phyloP scores from a whole-genome alignment of 306 rosid species.

The Cucumis melo region DNA sequence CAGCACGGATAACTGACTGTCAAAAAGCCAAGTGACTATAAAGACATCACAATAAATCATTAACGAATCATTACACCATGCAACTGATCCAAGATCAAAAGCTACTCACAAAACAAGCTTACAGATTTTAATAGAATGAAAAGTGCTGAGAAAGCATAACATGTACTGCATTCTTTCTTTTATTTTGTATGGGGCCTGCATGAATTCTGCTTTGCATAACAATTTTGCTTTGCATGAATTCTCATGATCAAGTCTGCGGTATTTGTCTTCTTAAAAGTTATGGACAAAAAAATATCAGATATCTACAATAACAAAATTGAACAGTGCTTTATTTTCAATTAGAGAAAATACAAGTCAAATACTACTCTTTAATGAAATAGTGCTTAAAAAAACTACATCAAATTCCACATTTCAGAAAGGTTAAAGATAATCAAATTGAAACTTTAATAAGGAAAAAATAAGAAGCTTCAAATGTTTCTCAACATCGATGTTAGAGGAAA shows the following conservation, averaged over 20 bases:
- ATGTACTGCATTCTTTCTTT: background rate
- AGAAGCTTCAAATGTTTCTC: background rate
- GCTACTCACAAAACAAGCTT: background rate
- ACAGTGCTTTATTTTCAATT: background rate
- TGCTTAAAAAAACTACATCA: background rate
- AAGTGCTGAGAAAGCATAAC: background rate
- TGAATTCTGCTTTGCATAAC: too few relatives aligned
- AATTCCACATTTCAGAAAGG: background rate
- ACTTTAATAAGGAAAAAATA: background rate
- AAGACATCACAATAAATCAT: background rate
- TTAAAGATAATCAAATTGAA: background rate
- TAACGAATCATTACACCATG: background rate
- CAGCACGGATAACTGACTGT: background rate
- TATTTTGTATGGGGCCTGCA: background rate
- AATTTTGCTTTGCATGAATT: background rate
- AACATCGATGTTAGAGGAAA: background rate
- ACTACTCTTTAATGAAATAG: background rate
- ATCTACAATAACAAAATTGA: background rate
- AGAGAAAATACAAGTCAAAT: background rate
- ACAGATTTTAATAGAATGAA: background rate
- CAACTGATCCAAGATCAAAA: background rate
- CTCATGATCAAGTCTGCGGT: background rate
- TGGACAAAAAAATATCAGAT: background rate
- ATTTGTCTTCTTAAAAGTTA: background rate
- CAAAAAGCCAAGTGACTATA: background rate